Evolutionary conservation across 2,329 filamentous ascomycete species (phyloP).

Genomic region (Epichloe sibirici): DNA sequence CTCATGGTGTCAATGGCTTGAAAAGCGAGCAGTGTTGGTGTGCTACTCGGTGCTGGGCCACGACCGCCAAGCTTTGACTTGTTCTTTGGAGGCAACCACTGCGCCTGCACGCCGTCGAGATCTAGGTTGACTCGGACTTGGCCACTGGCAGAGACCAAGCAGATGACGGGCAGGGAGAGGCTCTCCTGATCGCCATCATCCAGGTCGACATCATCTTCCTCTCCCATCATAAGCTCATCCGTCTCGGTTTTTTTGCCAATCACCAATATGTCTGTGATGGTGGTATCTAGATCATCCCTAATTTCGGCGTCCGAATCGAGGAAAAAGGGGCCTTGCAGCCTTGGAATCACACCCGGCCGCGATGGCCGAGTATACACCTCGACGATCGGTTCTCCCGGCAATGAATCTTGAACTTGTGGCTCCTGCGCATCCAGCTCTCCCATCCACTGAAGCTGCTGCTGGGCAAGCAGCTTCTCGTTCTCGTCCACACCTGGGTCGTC

Average conservation of each 20-base stretch:
- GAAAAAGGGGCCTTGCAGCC: slow-evolving; percentile 50
- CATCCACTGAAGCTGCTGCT: slow-evolving; percentile 58
- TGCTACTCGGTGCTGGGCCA: slow-evolving; percentile 23
- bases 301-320: slow-evolving; percentile 41
- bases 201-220: slow-evolving; percentile 48
- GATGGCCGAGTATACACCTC: slow-evolving; percentile 47
- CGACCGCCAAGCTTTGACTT: slow-evolving; percentile 32
- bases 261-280: slow-evolving; percentile 49
- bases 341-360: slow-evolving; percentile 45
- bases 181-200: slow-evolving; percentile 46
- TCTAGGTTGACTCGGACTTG: slow-evolving; percentile 51
- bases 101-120: slow-evolving; percentile 49
- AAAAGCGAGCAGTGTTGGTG: slow-evolving; percentile 44
- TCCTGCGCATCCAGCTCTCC: slow-evolving; percentile 52
- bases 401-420: slow-evolving; percentile 39
- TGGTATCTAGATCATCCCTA: slow-evolving; percentile 44
- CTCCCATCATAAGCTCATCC: slow-evolving; percentile 49
- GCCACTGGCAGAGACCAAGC: slow-evolving; percentile 47
- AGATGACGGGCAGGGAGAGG: slow-evolving; percentile 46
- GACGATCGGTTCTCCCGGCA: slow-evolving; percentile 33
- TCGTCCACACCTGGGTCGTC: slow-evolving; percentile 43
- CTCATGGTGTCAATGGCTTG: slow-evolving; percentile 50
- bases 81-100: slow-evolving; percentile 49
- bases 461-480: slow-evolving; percentile 42
- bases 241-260: slow-evolving; percentile 51